A percentile compares a stretch with the other conserved stretches of the same genome.
phyloP scores from a whole-genome alignment of 2,329 filamentous ascomycete genomes.

The Pseudogymnoascus sp. region DNA sequence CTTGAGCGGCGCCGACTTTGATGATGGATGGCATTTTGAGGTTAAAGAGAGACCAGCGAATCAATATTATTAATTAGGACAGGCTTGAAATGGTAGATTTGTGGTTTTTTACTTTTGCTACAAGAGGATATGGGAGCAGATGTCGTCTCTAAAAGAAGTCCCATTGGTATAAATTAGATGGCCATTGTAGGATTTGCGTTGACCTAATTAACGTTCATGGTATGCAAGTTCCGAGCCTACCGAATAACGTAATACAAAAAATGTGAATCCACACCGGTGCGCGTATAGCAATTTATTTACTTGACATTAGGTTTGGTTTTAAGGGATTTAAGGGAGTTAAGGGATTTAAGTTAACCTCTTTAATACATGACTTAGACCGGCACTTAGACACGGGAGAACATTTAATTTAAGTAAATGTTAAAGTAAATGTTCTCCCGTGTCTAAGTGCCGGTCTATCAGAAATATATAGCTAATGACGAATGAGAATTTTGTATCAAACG shows the following conservation, averaged over 20 bases:
- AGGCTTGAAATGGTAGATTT: not conserved
- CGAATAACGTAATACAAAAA: too few relatives aligned
- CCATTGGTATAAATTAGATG: not conserved
- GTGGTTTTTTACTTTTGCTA: not conserved
- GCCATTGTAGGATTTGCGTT: not conserved
- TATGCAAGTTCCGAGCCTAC: not conserved
- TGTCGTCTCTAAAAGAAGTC: not conserved
- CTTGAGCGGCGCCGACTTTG: constrained; percentile 41
- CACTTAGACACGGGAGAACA: not conserved
- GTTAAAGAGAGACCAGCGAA: not conserved
- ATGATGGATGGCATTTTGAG: constrained; percentile 13
- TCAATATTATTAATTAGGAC: not conserved
- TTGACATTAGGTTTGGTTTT: not conserved
- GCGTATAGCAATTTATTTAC: too few relatives aligned
- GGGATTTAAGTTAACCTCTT: not conserved
- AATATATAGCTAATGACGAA: not conserved
- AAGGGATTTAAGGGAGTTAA: not conserved
- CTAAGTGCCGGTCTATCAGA: too few relatives aligned
- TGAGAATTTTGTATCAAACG: not conserved
- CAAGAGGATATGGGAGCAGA: not conserved
- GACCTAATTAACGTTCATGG: not conserved
- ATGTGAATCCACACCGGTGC: too few relatives aligned
- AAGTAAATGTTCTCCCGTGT: too few relatives aligned
- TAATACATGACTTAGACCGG: not conserved
- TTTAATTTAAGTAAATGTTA: not conserved